phyloP scores from a whole-genome alignment of 2,329 filamentous ascomycete species.

The Pleoardoris graminearum region DNA sequence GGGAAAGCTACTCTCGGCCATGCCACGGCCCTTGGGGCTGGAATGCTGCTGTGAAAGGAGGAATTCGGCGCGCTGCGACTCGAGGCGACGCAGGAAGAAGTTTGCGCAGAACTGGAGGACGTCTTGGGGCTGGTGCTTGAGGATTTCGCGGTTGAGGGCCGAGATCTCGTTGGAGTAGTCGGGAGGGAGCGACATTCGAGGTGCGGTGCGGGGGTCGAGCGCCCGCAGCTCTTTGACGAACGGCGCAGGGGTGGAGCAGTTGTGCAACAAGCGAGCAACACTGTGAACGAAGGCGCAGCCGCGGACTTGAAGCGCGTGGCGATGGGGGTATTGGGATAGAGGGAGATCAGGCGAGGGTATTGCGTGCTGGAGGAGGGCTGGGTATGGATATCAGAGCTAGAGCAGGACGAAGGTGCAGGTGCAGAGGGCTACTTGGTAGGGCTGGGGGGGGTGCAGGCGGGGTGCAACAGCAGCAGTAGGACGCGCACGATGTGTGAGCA shows the following conservation, averaged over 20 bases:
- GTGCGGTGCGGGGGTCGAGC: slow-evolving; percentile 37
- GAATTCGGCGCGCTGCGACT: slow-evolving; percentile 64
- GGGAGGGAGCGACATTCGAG: slow-evolving; percentile 47
- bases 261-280: slow-evolving; percentile 33
- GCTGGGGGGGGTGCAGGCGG: neutral
- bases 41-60: slow-evolving; percentile 55
- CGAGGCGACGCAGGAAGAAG: slow-evolving; percentile 67
- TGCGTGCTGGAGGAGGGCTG: neutral
- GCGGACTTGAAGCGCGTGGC: neutral
- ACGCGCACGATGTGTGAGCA: neutral
- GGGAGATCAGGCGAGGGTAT: neutral
- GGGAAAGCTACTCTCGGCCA: slow-evolving; percentile 77
- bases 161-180: slow-evolving; percentile 62
- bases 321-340: neutral
- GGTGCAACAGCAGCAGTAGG: neutral
- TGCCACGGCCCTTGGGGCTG: slow-evolving; percentile 51
- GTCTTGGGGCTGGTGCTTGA: slow-evolving; percentile 63
- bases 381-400: slow-evolving; percentile 6
- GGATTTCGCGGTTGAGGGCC: slow-evolving; percentile 64
- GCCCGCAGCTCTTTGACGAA: slow-evolving; percentile 44
- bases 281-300: neutral
- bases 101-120: slow-evolving; percentile 72
- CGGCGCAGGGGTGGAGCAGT: slow-evolving; percentile 41
- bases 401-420: slow-evolving; percentile 14
- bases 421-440: slow-evolving; percentile 1